Evolutionary conservation across 1,139 yeast genomes (phyloP).

Genomic region (Hyphopichia buzzinii): DNA sequence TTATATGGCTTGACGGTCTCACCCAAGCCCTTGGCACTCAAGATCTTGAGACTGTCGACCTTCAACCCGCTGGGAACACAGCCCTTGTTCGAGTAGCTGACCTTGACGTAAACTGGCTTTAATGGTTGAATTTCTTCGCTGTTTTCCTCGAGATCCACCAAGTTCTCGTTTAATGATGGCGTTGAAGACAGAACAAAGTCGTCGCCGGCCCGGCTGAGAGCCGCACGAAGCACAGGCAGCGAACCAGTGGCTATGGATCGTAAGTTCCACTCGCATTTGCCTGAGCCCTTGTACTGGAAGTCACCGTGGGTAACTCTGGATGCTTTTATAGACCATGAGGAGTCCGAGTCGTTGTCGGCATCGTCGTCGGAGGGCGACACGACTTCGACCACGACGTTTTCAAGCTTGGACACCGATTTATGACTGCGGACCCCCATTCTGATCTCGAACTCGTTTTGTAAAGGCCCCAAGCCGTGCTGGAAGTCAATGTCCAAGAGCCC

Average conservation of each 20-base stretch:
- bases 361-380: constrained; percentile 4
- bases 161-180: constrained; percentile 5
- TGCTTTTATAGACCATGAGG: constrained; percentile 39
- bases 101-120: constrained; percentile 52
- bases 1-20: constrained; percentile 77
- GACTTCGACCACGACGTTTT: constrained; percentile 53
- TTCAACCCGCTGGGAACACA: constrained; percentile 72
- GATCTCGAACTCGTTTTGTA: constrained; percentile 74
- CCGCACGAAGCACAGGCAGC: constrained; percentile 67
- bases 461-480: constrained; percentile 58
- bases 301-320: constrained; percentile 73
- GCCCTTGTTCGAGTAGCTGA: constrained; percentile 65
- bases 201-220: constrained; percentile 13
- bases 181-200: neutral
- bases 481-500: constrained; percentile 65
- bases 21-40: constrained; percentile 56
- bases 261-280: constrained; percentile 71
- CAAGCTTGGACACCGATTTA: constrained; percentile 53
- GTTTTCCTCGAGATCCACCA: constrained; percentile 8
- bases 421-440: constrained; percentile 53
- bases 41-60: constrained; percentile 64
- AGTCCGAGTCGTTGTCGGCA: constrained; percentile 7
- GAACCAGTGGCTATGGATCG: constrained; percentile 62
- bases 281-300: constrained; percentile 51
- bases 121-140: constrained; percentile 12